Percentiles rank a stretch among this genome's conserved stretches.
phyloP scores from a whole-genome alignment of 306 rosid species.

The Arachis hypogaea region DNA sequence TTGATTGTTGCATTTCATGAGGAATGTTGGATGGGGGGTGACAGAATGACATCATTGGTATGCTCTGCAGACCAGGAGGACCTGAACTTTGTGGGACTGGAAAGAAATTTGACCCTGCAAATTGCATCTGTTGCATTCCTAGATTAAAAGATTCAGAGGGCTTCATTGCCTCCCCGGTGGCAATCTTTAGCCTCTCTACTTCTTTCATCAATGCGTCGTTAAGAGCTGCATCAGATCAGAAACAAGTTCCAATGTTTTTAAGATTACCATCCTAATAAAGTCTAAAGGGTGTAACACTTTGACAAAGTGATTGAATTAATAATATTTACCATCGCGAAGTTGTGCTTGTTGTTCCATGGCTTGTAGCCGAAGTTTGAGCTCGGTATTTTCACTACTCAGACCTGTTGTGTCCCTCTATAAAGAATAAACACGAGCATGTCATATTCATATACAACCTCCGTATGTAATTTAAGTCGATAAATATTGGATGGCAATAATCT shows the following conservation, averaged over 20 bases:
- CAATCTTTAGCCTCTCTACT: slow-evolving; percentile 92
- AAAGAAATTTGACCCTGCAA: slow-evolving; percentile 63
- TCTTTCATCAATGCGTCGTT: slow-evolving; percentile 94
- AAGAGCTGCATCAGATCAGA: slow-evolving; percentile 61
- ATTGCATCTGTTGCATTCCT: slow-evolving; percentile 84
- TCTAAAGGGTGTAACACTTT: slow-evolving; percentile 17
- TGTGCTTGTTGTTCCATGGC: slow-evolving; percentile 99
- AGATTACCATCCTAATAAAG: neutral
- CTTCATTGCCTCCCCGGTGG: slow-evolving; percentile 86
- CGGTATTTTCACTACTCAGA: slow-evolving; percentile 84
- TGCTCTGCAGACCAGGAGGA: slow-evolving; percentile 60
- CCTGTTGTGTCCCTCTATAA: slow-evolving; percentile 87
- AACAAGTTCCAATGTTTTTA: slow-evolving; percentile 17
- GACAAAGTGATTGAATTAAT: slow-evolving; percentile 24
- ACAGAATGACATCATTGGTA: slow-evolving; percentile 63
- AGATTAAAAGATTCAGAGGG: slow-evolving; percentile 74
- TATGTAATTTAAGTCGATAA: slow-evolving; percentile 31
- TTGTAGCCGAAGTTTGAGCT: slow-evolving; percentile 93
- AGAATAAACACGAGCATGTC: slow-evolving; percentile 34
- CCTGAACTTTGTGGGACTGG: slow-evolving; percentile 63
- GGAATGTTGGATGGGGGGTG: slow-evolving; percentile 58
- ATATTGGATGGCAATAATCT: neutral
- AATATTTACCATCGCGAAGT: slow-evolving; percentile 80
- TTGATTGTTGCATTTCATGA: slow-evolving; percentile 68
- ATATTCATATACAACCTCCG: slow-evolving; percentile 9